A percentile compares a stretch with the other conserved stretches of the same genome.
These are phyloP conservation scores for Austropuccinia psidii DNA, from an alignment of 1,284 basidiomycete genomes.

Conservation along the genomic window DNA sequence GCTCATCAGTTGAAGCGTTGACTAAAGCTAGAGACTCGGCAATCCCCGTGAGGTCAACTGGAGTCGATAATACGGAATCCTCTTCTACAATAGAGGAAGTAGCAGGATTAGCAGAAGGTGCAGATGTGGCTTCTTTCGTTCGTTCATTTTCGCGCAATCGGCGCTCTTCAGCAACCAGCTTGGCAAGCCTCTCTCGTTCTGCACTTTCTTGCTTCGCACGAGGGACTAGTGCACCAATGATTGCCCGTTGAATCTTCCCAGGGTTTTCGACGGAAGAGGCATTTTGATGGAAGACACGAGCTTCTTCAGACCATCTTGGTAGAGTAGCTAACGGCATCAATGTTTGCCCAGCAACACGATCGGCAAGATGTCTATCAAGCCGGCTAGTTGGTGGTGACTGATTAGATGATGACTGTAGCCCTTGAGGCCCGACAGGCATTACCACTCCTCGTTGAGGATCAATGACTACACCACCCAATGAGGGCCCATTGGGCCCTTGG, in stretches of 20 bases:
- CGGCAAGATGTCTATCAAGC: conserved; percentile 34
- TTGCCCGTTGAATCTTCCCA: conserved; percentile 2
- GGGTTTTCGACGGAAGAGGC: conserved; percentile 28
- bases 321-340: conserved; percentile 34
- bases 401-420: conserved; percentile 8
- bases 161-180: conserved; percentile 9
- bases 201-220: conserved; percentile 22
- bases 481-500: conserved; percentile 37
- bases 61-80: background rate
- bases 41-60: conserved; percentile 4
- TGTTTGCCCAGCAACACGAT: conserved; percentile 35
- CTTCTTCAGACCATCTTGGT: conserved; percentile 34
- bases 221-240: conserved; percentile 3
- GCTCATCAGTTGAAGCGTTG: conserved; percentile 18
- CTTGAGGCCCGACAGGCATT: conserved; percentile 33
- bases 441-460: conserved; percentile 33
- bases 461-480: conserved; percentile 32
- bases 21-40: conserved; percentile 17
- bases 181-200: background rate
- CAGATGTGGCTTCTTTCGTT: background rate
- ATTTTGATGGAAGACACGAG: conserved; percentile 29
- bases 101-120: background rate
- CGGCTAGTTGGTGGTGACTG: conserved; percentile 18
- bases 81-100: background rate
- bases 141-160: conserved; percentile 3